phyloP scores from a whole-genome alignment of 2,329 filamentous ascomycete genomes.

The Aspergillus arachidicola region DNA sequence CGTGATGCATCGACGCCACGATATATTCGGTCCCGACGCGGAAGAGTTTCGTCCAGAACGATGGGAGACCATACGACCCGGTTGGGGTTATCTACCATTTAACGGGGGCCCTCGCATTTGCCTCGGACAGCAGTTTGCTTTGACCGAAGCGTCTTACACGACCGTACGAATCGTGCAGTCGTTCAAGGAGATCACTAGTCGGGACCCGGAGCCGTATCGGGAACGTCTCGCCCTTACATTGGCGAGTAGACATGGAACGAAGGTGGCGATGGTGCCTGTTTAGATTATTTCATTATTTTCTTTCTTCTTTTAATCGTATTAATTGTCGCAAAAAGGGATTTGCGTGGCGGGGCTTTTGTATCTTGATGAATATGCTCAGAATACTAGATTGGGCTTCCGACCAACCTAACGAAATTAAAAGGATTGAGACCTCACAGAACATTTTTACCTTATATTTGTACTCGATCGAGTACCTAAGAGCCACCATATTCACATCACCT shows the following conservation, averaged over 20 bases:
- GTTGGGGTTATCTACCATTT: slow-evolving; percentile 36
- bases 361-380: no score
- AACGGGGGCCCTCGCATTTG: slow-evolving; percentile 32
- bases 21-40: slow-evolving; percentile 26
- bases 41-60: slow-evolving; percentile 27
- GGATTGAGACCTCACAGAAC: no score
- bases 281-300: neutral
- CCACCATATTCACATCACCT: no score
- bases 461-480: no score
- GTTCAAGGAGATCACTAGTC: slow-evolving; percentile 4
- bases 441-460: no score
- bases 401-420: no score
- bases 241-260: neutral
- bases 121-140: slow-evolving; percentile 26
- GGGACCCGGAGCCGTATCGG: neutral
- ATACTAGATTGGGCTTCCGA: no score
- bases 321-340: no score
- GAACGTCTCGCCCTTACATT: neutral
- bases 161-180: slow-evolving; percentile 18
- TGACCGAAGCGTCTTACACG: slow-evolving; percentile 26
- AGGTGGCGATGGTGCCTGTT: neutral
- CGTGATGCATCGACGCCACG: slow-evolving; percentile 47
- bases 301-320: neutral
- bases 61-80: slow-evolving; percentile 30
- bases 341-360: no score